Base-by-base conservation (phyloP, 345 rosid genomes). In the Eutrema japonicum region DNA sequence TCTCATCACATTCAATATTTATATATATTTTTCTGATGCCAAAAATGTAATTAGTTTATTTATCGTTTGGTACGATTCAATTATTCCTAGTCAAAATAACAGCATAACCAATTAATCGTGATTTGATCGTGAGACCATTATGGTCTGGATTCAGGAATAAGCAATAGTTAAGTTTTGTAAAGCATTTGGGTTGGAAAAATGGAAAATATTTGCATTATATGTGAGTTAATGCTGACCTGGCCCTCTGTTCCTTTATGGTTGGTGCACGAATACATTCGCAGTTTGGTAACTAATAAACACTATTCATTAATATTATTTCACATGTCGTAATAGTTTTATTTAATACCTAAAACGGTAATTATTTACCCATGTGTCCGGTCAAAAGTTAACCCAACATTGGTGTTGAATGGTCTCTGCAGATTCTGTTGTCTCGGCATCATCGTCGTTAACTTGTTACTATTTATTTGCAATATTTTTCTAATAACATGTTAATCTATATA, bases 331-430 rank as follows among this genome's bases (percentile, higher is more conserved):
- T 33, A 45, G 12, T 18, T 32, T 6, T 46, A 45, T 45, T 56
- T 18, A 18, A 40, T 12, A 42, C 52, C 16, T 54, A 6, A 42
- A 69, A 76, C 75, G 79, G 74, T 76, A 68, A 62, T 10, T 76
- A 37, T 69, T 62, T 62, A 76, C 75, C 65, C 64, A 62, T 46
- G 58, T 16, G 45, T 69, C 74, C 5, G 51, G 75, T 69, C 52
- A 52, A 62, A 46, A 69, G 27, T 53, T 61, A 63, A 76, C 79
- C 52, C 74, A 76, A 46, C 79, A 69, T 55, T n/a, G 70, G 57
- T 68, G 60, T 51, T 32, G 35, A 41, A 57, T 75, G 70, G 50
- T 51, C 45, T 75, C 50, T 61, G 64, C 50, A 68, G 64, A 47
- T 68, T 60, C 30, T 68, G 57, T 52, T 75, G 45, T 68, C 69